These are phyloP conservation scores for Bipolaris gigantea DNA, from an alignment of 2,329 filamentous ascomycete genomes.

Conservation along the genomic window DNA sequence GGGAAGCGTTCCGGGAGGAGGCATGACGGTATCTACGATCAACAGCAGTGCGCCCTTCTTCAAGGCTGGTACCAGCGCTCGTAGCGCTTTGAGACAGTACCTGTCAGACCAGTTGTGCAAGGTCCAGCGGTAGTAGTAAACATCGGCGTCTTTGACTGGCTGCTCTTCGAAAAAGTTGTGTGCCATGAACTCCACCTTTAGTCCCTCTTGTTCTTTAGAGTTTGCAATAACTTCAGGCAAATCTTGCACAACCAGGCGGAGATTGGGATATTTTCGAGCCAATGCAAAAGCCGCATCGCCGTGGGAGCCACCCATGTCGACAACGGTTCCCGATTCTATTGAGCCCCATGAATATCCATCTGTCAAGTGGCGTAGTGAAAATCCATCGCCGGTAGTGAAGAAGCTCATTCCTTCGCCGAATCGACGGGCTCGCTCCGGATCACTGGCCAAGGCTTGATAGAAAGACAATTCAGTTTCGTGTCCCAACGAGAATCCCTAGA, in stretches of 20 bases:
- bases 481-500: conserved; percentile 4
- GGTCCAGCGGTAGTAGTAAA: conserved; percentile 46
- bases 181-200: conserved; percentile 17
- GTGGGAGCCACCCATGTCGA: conserved; percentile 25
- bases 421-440: conserved; percentile 2
- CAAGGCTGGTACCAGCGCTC: conserved; percentile 22
- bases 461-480: conserved; percentile 15
- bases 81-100: conserved; percentile 21
- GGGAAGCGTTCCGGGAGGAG: conserved; percentile 7
- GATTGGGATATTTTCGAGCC: conserved; percentile 13
- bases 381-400: conserved; percentile 4
- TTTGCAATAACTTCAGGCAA: conserved; percentile 16
- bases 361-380: not conserved
- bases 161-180: conserved; percentile 27
- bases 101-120: conserved; percentile 49
- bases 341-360: conserved; percentile 7
- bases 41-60: conserved; percentile 25
- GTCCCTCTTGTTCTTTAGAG: conserved; percentile 5
- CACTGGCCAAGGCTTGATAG: conserved; percentile 15
- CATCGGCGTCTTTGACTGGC: conserved; percentile 29
- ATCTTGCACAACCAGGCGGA: conserved; percentile 24
- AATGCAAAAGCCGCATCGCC: conserved; percentile 18
- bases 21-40: conserved; percentile 17
- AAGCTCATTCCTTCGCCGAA: conserved; percentile 20
- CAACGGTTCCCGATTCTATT: conserved; percentile 17